Evolutionary conservation across 129 eudicot genomes (phyloP).

Genomic region (Escallonia rubra): DNA sequence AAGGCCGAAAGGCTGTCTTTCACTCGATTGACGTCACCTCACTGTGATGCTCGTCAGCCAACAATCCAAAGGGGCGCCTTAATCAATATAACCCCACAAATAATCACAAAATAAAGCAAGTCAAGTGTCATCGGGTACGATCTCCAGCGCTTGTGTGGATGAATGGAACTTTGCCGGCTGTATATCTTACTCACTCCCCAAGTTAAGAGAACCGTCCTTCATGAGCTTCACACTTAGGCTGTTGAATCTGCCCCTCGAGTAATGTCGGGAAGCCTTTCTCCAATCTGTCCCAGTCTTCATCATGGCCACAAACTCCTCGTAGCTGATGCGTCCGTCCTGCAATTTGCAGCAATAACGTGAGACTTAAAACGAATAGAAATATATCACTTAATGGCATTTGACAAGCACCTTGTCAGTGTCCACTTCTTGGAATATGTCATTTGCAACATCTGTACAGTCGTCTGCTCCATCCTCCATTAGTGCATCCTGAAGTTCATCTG

Average conservation of each 20-base stretch:
- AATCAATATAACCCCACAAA: slow-evolving; percentile 27
- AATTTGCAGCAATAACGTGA: slow-evolving; percentile 4
- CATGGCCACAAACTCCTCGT: slow-evolving; percentile 79
- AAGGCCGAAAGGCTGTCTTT: slow-evolving; percentile 13
- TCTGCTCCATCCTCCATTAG: slow-evolving; percentile 83
- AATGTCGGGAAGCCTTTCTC: slow-evolving; percentile 87
- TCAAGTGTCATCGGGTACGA: slow-evolving; percentile 9
- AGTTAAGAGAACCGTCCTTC: slow-evolving; percentile 69
- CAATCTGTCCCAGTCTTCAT: slow-evolving; percentile 87
- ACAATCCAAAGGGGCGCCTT: slow-evolving; percentile 24
- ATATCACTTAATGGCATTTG: too few relatives aligned
- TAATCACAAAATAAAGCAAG: slow-evolving; percentile 36
- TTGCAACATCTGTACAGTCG: slow-evolving; percentile 62
- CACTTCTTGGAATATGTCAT: slow-evolving; percentile 92
- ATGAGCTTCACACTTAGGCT: slow-evolving; percentile 66
- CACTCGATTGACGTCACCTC: slow-evolving; percentile 11
- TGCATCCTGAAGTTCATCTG: slow-evolving; percentile 67
- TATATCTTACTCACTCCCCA: slow-evolving; percentile 47
- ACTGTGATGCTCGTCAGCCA: slow-evolving; percentile 25
- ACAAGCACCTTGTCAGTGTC: slow-evolving; percentile 76
- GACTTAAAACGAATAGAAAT: neutral
- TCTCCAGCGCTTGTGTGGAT: slow-evolving; percentile 8
- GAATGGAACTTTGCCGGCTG: slow-evolving; percentile 8
- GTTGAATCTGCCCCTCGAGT: slow-evolving; percentile 77
- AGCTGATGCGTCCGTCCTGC: slow-evolving; percentile 78